Evolutionary conservation across 805 yeast genomes (phyloP), one percentile per base, ranked within the genome.

Genomic region (Lipomyces yamanashiensis): DNA sequence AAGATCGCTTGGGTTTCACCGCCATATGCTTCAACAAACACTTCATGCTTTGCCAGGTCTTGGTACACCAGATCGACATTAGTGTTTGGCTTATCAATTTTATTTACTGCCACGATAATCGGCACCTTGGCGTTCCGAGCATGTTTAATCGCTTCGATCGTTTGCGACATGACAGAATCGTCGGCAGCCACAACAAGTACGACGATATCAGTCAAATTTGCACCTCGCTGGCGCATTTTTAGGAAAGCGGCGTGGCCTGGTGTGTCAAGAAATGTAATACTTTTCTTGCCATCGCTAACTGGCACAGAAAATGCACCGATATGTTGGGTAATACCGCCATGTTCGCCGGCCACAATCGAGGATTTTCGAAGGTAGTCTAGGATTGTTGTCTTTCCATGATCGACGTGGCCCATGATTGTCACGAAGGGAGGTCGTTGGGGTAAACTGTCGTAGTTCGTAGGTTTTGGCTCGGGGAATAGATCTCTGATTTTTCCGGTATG

Each of bases 351-450:
- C 0, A 88, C 98, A 7, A 95, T 85, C 0, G 92, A 85, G 0
- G 97, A 88, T 69, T 90, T 91, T 51, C 98, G 81, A 71, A 95
- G 78, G 72, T 86, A 85, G 75, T 95, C 99, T 60, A 95, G 81
- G 64, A 95, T 87, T 0, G 99, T 93, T 1, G 99, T 95, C 74
- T 95, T 95, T 1, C 99, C 99, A 73, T 95, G 99, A 76, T 95
- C 99, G 37, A 95, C 99, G 75, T 95, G 99, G 1, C 99, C 99
- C 98, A 95, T 95, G 58, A 95, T 90, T 0, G 99, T 92, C 5
- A 95, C 98, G 28, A 95, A 88, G 0, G 99, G 99, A 0, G 99
- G 92, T 68, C 98, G 80, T 7, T 86, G 80, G 51, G 84, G 85
- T 67, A 88, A 74, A 23, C 76, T 72, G 7, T 77, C 76, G n/a